phyloP scores from a whole-genome alignment of 345 rosid species.

The Pugionium cornutum region DNA sequence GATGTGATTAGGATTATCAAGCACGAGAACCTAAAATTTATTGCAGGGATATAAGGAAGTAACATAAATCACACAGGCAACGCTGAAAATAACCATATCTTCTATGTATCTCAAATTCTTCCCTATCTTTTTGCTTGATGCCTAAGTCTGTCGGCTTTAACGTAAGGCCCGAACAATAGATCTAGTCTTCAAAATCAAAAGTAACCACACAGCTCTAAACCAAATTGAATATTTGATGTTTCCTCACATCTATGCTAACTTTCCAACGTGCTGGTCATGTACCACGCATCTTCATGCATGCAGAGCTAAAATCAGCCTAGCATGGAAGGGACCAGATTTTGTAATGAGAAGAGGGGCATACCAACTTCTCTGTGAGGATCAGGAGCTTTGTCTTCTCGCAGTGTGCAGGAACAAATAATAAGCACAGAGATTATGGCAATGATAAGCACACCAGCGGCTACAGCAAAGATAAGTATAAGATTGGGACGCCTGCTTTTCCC shows the following conservation, averaged over 20 bases:
- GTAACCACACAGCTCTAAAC: not conserved
- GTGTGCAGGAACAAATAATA: constrained; percentile 61
- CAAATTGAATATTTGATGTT: not conserved
- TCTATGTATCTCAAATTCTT: constrained; percentile 1
- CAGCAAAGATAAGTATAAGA: constrained; percentile 60
- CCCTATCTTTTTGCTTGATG: not conserved
- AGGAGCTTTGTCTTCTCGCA: constrained; percentile 54
- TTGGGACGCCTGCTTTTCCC: constrained; percentile 57
- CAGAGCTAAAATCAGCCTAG: constrained; percentile 13
- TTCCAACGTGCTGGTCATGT: not conserved
- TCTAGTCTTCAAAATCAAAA: constrained; percentile 15
- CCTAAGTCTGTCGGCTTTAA: constrained; percentile 18
- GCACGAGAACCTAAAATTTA: not conserved
- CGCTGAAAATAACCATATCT: not conserved
- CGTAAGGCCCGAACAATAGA: constrained; percentile 6
- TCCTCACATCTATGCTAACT: constrained; percentile 13
- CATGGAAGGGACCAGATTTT: constrained; percentile 8
- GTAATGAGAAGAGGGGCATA: constrained; percentile 44
- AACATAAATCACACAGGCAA: constrained; percentile 14
- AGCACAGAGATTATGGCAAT: constrained; percentile 57
- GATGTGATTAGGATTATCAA: not conserved
- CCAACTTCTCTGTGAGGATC: constrained; percentile 58
- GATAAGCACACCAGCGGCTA: constrained; percentile 65
- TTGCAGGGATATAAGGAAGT: not conserved
- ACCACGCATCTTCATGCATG: constrained; percentile 11